phyloP scores from a whole-genome alignment of 2,329 filamentous ascomycete genomes.

The Corynespora cassiicola region DNA sequence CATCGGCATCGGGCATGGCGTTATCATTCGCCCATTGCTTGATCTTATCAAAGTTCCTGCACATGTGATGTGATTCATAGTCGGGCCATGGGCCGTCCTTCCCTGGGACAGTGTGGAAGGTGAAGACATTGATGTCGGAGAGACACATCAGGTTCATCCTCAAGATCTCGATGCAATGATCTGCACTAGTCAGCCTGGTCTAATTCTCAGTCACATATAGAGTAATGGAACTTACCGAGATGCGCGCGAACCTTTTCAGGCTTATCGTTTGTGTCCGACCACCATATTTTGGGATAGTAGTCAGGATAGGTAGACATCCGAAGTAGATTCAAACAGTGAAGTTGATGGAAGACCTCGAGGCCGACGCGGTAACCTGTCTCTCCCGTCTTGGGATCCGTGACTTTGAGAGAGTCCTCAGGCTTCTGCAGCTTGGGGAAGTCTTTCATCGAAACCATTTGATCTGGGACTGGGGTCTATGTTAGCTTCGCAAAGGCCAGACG shows the following conservation, averaged over 20 bases:
- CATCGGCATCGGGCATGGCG: constrained; percentile 36
- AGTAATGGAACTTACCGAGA: constrained; percentile 22
- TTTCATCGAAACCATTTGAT: constrained; percentile 64
- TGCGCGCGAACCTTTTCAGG: constrained; percentile 35
- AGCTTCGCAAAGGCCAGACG: constrained; percentile 22
- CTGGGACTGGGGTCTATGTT: constrained; percentile 55
- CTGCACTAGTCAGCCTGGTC: constrained; percentile 13
- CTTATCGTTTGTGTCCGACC: constrained; percentile 33
- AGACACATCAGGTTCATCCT: constrained; percentile 46
- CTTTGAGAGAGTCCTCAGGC: constrained; percentile 59
- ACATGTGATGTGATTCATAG: constrained; percentile 40
- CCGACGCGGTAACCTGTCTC: constrained; percentile 66
- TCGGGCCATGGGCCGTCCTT: constrained; percentile 36
- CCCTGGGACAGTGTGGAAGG: constrained; percentile 30
- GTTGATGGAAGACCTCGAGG: constrained; percentile 63
- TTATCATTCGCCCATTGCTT: constrained; percentile 40
- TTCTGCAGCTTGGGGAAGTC: constrained; percentile 63
- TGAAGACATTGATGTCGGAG: constrained; percentile 43
- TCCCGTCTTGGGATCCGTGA: constrained; percentile 63
- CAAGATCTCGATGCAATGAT: constrained; percentile 45
- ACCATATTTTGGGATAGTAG: constrained; percentile 34
- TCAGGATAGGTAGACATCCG: constrained; percentile 42
- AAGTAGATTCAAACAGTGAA: constrained; percentile 45
- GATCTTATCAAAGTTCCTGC: constrained; percentile 41
- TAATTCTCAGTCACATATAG: background rate